Evolutionary conservation across 768 basidiomycete genomes (phyloP).

Genomic region (Trametes villosa): DNA sequence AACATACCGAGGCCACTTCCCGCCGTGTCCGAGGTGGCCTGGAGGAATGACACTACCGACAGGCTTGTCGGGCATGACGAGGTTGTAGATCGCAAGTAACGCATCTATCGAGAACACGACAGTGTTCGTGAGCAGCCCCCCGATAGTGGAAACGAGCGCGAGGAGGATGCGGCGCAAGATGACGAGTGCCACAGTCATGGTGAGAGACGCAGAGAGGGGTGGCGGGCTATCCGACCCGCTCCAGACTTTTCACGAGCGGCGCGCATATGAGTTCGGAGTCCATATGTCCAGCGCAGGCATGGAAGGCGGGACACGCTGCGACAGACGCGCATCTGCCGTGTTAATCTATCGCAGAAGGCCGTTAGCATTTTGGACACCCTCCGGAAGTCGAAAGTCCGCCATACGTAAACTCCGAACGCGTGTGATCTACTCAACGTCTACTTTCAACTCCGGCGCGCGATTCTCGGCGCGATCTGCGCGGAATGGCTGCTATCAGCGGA

Average conservation of each 20-base stretch:
- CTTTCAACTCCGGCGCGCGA: background rate
- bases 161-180: constrained; percentile 17
- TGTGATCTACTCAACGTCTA: background rate
- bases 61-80: constrained; percentile 51
- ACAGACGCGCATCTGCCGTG: background rate
- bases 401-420: background rate
- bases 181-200: constrained; percentile 11
- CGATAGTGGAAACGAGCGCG: constrained; percentile 15
- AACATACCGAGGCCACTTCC: constrained; percentile 71
- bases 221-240: no score
- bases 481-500: no score
- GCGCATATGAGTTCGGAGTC: no score
- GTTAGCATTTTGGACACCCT: background rate
- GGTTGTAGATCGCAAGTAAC: constrained; percentile 53
- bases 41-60: constrained; percentile 24
- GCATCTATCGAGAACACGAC: constrained; percentile 55
- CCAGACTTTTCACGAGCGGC: no score
- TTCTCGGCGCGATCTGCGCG: no score
- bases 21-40: constrained; percentile 50
- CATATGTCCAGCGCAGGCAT: constrained; percentile 7
- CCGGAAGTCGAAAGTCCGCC: no score
- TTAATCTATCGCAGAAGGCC: constrained; percentile 4
- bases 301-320: background rate
- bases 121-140: background rate
- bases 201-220: no score